Base-by-base conservation (phyloP, 1,284 basidiomycete species). In the Lentinula novae-zelandiae region DNA sequence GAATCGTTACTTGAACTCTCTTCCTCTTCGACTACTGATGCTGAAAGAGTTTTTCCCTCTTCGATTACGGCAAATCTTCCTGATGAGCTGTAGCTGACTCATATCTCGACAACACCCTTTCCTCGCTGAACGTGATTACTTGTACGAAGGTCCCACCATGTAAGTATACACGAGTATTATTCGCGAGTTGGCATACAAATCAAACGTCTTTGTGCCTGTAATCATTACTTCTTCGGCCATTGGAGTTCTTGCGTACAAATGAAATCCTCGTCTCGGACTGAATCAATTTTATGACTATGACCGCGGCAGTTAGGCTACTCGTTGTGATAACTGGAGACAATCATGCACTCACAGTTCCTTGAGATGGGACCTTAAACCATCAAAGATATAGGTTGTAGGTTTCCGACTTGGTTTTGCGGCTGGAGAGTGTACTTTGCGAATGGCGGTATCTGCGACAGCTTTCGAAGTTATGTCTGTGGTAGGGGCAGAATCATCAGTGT, bases 341-440 rank as follows among this genome's bases (percentile, higher is more conserved):
- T 52, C 15, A 42, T 57, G 36, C 15, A 70, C 83, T 66, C 63
- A 88, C 87, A 82, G 85, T 62, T 72, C 75, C 67, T 84, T 84
- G 59, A 82, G 66, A 65, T 89, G 87, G 22, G 83, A 86, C 39
- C 80, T 72, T 53, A 88, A 65, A 0, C 82, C 87, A 64, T 86
- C 72, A 66, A 86, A 86, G 9, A 63, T 71, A 67, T 79, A 81
- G 38, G 72, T 57, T 49, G 64, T 70, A 38, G 48, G 27, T 60
- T 17, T 60, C 61, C 15, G 27, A 12, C 38, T 0, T 27, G 27
- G 27, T 27, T 57, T 39, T 34, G 13, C 40, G 34, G 50, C 48
- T 8, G 17, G 7, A 20, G 42, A n/a, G 52, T 12, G 36, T 56
- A 22, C 46, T 44, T 7, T 42, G 13, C n/a, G 10, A 27, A 5